phyloP scores from a whole-genome alignment of 768 basidiomycete genomes.

The Suillus subaureus region DNA sequence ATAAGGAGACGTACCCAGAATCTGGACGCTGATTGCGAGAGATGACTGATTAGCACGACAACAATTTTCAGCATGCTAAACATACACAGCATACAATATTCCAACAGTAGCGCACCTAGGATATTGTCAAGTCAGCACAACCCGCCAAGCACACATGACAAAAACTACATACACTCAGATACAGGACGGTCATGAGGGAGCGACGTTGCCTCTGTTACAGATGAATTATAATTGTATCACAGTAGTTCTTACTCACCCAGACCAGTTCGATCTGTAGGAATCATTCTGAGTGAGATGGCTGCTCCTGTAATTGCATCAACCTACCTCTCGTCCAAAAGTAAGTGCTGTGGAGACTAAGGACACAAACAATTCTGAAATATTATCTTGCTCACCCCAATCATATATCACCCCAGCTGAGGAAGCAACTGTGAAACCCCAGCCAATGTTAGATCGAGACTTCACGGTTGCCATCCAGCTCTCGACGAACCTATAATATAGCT shows the following conservation, averaged over 20 bases:
- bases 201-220: not conserved
- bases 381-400: conserved; percentile 1
- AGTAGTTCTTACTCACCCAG: not conserved
- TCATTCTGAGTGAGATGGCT: not conserved
- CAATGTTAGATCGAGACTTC: not conserved
- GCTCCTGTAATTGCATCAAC: not conserved
- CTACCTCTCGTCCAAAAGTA: not conserved
- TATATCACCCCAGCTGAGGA: not conserved
- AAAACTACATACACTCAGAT: not conserved
- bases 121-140: too few species aligned
- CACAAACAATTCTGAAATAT: not conserved
- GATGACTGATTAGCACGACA: too few species aligned
- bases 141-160: too few species aligned
- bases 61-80: too few species aligned
- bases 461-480: not conserved
- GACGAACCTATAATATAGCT: not conserved
- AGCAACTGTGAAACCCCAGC: not conserved
- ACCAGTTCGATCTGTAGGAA: not conserved
- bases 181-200: not conserved
- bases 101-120: too few species aligned
- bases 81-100: too few species aligned
- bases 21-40: not conserved
- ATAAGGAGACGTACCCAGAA: not conserved
- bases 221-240: not conserved
- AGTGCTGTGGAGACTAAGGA: not conserved